Conservation (phyloP, 2,329 filamentous ascomycete species). For the Ophiostoma novo-ulmi region DNA sequence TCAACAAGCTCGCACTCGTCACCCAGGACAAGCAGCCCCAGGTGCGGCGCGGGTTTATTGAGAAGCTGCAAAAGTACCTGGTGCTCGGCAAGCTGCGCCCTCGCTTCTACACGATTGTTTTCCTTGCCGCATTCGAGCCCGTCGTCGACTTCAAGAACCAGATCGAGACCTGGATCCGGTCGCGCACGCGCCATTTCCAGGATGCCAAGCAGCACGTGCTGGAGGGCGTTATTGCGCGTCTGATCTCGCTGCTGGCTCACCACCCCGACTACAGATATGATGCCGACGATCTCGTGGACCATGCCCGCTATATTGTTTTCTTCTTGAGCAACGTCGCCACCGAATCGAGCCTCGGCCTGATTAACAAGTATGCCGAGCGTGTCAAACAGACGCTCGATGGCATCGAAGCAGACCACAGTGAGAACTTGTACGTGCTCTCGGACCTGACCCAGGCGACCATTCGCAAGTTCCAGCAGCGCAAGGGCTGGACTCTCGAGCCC, state of each 20-base stretch:
- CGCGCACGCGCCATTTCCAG: conserved; percentile 63
- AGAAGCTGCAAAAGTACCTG: conserved; percentile 86
- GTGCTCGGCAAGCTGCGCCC: conserved; percentile 63
- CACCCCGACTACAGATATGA: conserved; percentile 80
- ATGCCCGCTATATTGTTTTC: conserved; percentile 83
- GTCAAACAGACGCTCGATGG: conserved; percentile 86
- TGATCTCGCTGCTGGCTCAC: conserved; percentile 84
- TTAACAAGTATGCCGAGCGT: conserved; percentile 87
- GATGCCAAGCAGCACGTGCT: conserved; percentile 60
- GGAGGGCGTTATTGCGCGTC: conserved; percentile 73
- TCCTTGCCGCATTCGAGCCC: conserved; percentile 87
- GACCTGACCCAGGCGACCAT: conserved; percentile 81
- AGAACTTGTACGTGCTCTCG: conserved; percentile 77
- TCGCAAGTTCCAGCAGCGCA: conserved; percentile 77
- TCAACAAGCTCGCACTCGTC: conserved; percentile 75
- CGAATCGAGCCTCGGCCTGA: conserved; percentile 79
- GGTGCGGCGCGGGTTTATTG: conserved; percentile 74
- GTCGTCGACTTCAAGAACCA: conserved; percentile 64
- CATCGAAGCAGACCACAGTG: conserved; percentile 62
- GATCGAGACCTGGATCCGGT: conserved; percentile 83
- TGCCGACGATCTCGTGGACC: conserved; percentile 67
- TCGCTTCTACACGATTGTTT: conserved; percentile 85
- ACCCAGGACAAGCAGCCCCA: conserved; percentile 70
- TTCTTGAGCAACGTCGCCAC: conserved; percentile 79
- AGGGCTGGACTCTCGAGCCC: conserved; percentile 79